Evolutionary conservation across 345 rosid genomes (phyloP), one percentile per base, ranked within the genome.

Genomic region (Ceriops zippeliana): DNA sequence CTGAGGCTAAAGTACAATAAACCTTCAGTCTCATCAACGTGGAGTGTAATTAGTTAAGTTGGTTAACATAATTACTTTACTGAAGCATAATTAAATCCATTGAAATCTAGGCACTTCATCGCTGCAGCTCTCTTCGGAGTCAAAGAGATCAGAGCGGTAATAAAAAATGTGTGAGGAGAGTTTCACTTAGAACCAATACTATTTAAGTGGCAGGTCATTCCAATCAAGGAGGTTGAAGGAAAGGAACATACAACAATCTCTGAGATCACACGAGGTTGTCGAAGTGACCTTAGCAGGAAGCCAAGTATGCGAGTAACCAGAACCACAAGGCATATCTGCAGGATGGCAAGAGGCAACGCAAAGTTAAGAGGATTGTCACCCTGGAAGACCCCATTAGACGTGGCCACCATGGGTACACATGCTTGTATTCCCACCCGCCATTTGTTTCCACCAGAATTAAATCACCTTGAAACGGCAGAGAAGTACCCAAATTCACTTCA

Each of bases 261-360:
- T 4, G 96, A 96, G 61, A 95, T 89, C 63, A 95, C 99, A 62
- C 99, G 96, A 75, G 99, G 99, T 67, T 89, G 99, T 0, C 91
- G 83, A 32, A 95, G 79, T 46, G 97, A 96, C 75, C 83, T 85
- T 31, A 91, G 69, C 58, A 95, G 75, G 49, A 87, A 68, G 68
- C 93, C 96, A 5, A 95, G 96, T 64, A 76, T 0, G 7, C 99
- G 96, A 62, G 99, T 91, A 68, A 95, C 83, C 1, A 80, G 26
- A 54, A 95, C 80, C 21, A 93, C 97, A 6, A 93, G 79, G 62
- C 92, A 87, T 61, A 95, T 91, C 80, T 91, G 98, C 13, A 95
- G 71, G 73, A 91, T 91, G 42, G 82, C 86, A 20, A 95, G 93
- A 73, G 98, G 98, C 70, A 93, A 83, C 8, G 97, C 96, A 37